phyloP scores from a whole-genome alignment of 2,329 filamentous ascomycete species.

The Botrytis galanthina region DNA sequence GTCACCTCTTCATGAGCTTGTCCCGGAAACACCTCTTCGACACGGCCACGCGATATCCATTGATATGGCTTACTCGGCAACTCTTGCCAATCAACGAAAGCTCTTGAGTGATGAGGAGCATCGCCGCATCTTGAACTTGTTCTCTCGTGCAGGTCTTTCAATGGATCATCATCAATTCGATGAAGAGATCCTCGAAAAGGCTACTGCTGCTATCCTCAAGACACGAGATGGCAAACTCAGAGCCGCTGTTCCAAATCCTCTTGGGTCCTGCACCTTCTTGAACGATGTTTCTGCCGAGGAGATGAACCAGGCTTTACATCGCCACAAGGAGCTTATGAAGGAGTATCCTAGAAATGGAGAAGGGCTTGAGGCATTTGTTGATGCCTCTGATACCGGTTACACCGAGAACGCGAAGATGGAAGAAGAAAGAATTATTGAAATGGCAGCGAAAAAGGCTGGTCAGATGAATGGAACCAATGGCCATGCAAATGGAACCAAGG shows the following conservation, averaged over 20 bases:
- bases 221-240: slow-evolving; percentile 67
- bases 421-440: slow-evolving; percentile 31
- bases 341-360: slow-evolving; percentile 61
- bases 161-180: slow-evolving; percentile 71
- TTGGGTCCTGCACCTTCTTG: slow-evolving; percentile 65
- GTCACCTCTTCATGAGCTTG: slow-evolving; percentile 70
- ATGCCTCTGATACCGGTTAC: slow-evolving; percentile 65
- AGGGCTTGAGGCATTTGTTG: slow-evolving; percentile 68
- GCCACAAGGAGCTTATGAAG: slow-evolving; percentile 64
- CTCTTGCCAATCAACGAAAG: slow-evolving; percentile 61
- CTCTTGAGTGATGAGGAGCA: slow-evolving; percentile 61
- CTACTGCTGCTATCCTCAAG: slow-evolving; percentile 66
- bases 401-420: slow-evolving; percentile 35
- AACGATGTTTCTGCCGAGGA: slow-evolving; percentile 64
- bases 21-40: slow-evolving; percentile 64
- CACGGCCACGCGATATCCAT: slow-evolving; percentile 74
- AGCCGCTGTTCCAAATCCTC: slow-evolving; percentile 65
- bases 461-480: slow-evolving; percentile 30
- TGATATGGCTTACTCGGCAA: slow-evolving; percentile 74
- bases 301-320: slow-evolving; percentile 57
- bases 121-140: slow-evolving; percentile 60
- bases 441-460: slow-evolving; percentile 30
- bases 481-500: slow-evolving; percentile 6
- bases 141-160: slow-evolving; percentile 67
- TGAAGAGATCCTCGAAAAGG: slow-evolving; percentile 62